A percentile compares a stretch with the other conserved stretches of the same genome.
phyloP scores from a whole-genome alignment of 306 rosid species.

The Canavalia gladiata region DNA sequence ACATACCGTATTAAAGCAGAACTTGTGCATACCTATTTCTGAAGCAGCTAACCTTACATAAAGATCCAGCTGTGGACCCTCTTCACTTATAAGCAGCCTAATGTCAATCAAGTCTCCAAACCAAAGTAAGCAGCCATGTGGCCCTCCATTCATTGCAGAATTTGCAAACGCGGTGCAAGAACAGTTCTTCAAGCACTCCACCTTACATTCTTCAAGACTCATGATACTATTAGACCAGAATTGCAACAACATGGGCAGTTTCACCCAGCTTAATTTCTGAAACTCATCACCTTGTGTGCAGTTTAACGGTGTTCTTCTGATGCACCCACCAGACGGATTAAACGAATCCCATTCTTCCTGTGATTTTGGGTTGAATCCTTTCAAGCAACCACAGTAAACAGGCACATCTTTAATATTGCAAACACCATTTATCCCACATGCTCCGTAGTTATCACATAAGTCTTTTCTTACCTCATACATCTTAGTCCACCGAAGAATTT shows the following conservation, averaged over 20 bases:
- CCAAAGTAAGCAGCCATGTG: conserved; percentile 54
- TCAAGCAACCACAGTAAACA: conserved; percentile 50
- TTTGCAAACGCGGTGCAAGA: conserved; percentile 55
- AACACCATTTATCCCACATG: conserved; percentile 56
- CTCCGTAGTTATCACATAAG: conserved; percentile 46
- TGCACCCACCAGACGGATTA: conserved; percentile 49
- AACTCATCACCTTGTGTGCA: conserved; percentile 50
- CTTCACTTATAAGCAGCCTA: conserved; percentile 32
- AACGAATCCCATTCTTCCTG: conserved; percentile 44
- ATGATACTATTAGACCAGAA: conserved; percentile 40
- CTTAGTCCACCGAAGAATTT: conserved; percentile 12
- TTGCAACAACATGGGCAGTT: conserved; percentile 53
- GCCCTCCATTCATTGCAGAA: conserved; percentile 33
- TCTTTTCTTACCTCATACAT: conserved; percentile 48
- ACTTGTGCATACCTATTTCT: conserved; percentile 42
- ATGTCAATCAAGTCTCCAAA: conserved; percentile 54
- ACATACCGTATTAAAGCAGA: conserved; percentile 14
- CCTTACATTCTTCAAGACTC: conserved; percentile 49
- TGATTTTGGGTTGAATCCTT: conserved; percentile 49
- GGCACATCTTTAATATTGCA: conserved; percentile 38
- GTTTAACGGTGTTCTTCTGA: conserved; percentile 30
- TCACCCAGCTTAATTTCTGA: conserved; percentile 44
- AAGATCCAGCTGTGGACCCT: conserved; percentile 36
- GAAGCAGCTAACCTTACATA: conserved; percentile 48
- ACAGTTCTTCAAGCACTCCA: conserved; percentile 53